Base-by-base conservation (phyloP, 1,139 yeast genomes). In the Taphrina sp. region DNA sequence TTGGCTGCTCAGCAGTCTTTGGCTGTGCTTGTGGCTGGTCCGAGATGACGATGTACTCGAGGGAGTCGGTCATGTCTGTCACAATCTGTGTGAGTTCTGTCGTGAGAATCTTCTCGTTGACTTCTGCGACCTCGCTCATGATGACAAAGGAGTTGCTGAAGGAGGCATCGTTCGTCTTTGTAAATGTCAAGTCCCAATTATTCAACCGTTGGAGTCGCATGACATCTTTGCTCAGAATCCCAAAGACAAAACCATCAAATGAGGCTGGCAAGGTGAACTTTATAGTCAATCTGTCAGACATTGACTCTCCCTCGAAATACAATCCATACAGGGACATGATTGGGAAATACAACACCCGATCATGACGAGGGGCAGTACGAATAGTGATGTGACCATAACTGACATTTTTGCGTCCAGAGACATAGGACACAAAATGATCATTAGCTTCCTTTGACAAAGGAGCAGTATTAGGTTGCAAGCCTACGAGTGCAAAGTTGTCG, bases 101-200 rank as follows among this genome's bases (percentile, higher is more conserved):
- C 51, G 80, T 75, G 62, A 77, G 75, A 58, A 85, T 72, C 62
- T 79, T 74, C 5, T 82, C 88, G 64, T 83, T 88, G 70, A 87
- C 76, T 68, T 90, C 97, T 60, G 81, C 78, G 58, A 81, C 81
- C 74, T 92, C 98, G 64, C 87, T 77, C 98, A 92, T 90, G 72
- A 81, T 87, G 20, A 89, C 95, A 51, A 63, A 63, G 58, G 85
- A 80, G 55, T 72, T 66, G 45, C 96, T 96, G 64, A 90, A 74
- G 64, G 78, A 76, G 17, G 60, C 56, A 66, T 82, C 87, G 36
- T 84, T 66, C 37, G 96, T 88, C 65, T 80, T 85, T 63, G 97
- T 87, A 66, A 90, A 77, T 1, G 95, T 85, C 67, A 90, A 75
- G 71, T 74, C 90, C 73, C 88, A 92, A 72, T 85, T 83, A 61